Base-by-base conservation (phyloP, 163 green algal genomes). In the Coccomyxa subellipsoidea region DNA sequence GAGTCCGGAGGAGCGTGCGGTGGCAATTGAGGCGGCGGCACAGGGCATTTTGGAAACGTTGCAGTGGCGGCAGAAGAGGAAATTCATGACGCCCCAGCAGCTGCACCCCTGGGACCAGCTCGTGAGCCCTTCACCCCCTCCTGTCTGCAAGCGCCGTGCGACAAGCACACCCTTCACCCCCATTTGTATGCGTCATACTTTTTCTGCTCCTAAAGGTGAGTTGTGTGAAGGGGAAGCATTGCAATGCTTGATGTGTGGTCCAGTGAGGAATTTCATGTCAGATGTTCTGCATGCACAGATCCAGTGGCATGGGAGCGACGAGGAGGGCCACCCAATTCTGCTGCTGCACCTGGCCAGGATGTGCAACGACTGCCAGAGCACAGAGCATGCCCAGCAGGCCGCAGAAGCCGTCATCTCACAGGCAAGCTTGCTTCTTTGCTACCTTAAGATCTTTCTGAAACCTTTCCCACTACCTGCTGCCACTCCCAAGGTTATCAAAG, bases 301-400 rank as follows among this genome's bases (percentile, higher is more conserved):
- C 9, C 54, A 59, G 25, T 92, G 87, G 85, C 83, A 84, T 47
- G 85, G 87, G 5, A 37, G 36, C 34, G 88, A 92, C 76, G 71
- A 75, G 39, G 39, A 80, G 71, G 87, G 87, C n/a, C 80, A 78
- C 32, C 87, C 88, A n/a, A 83, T 92, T 38, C 71, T 92, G 34
- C 69, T 92, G 27, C 69, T 90, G 9, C 69, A 84, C 12, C 37
- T 89, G n/a, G 85, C 85, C 12, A 78, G 84, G 37, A 85, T 80
- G 31, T 86, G 83, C 54, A 31, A 79, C 25, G 73, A 82, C 37
- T 84, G 72, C 54, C 85, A 36, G 59, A 83, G 40, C 80, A 9
- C 85, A 75, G 79, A 72, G 35, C 0, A 39, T 75, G 79, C 81
- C 69, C 71, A 86, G 18, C 69, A 85, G 37, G 84, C 88, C 18